Base-by-base conservation (phyloP, 257 asterid species). In the Galeopsis tetrahit region DNA sequence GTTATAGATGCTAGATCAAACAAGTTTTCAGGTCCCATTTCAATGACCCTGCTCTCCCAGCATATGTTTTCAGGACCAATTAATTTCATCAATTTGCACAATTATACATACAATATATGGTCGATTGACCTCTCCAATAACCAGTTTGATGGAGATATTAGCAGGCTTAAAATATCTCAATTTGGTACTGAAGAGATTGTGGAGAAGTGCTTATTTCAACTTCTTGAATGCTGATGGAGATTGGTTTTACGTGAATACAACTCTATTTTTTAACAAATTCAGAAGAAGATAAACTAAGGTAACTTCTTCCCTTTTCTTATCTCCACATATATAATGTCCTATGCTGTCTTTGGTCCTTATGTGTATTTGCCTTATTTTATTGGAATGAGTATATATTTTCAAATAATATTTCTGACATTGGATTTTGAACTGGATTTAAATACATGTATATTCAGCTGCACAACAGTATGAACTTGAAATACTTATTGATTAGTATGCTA, bases 1-100 rank as follows among this genome's bases (percentile, higher is more conserved):
- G 5, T 3, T 2, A 11, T 84, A 66, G 84, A 81, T 43, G 21
- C 76, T 4, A 71, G 84, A 52, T 74, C 7, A 14, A 82, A 82
- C 21, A 44, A 77, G n/a, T 72, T 82, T 6, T 71, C 76, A 28
- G 85, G 87, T 7, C 75, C 70, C 28, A 7, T 49, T 21, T 2
- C 31, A 3, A 2, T 21, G 40, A 13, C 77, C 32, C 67, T 49
- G 14, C 65, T 84, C 70, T 59, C 78, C 53, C 36, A 75, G 2
- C 81, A 81, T 46, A 64, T 64, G 79, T 51, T 84, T 11, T 9
- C 36, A 1, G 88, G 84, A 21, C 38, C 83, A 43, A 66, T 81
- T 58, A 43, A 66, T 81, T 58, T 58, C 77, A 44, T 74, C 63
- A 4, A 14, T 84, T 5, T 81, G 88, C 65, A 28, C 8, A 15